phyloP scores from a whole-genome alignment of 2,329 filamentous ascomycete species.

The Alternaria infectoria region DNA sequence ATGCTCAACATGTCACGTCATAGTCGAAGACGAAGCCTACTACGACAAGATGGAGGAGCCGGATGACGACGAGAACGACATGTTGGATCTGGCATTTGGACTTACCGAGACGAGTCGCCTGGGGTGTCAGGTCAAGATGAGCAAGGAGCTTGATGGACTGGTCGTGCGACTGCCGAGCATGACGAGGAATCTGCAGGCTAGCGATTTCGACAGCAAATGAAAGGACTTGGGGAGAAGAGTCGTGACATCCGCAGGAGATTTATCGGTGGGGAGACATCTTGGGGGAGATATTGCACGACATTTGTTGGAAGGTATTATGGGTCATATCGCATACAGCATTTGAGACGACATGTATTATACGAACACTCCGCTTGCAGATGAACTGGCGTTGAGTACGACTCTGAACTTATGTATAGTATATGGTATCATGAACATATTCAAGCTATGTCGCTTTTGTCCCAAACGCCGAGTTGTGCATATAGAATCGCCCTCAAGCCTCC shows the following conservation, averaged over 20 bases:
- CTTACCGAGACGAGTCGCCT: conserved; percentile 83
- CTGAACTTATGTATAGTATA: conserved; percentile 16
- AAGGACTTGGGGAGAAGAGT: neutral
- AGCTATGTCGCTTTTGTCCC: neutral
- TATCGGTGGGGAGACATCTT: too few species aligned
- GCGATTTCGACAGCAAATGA: conserved; percentile 69
- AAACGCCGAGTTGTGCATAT: neutral
- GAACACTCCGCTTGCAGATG: conserved; percentile 22
- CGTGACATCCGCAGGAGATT: neutral
- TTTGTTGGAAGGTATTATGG: neutral
- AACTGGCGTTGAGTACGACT: conserved; percentile 10
- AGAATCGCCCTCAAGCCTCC: conserved; percentile 5
- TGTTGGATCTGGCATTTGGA: conserved; percentile 84
- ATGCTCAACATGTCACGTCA: conserved; percentile 91
- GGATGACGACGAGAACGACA: conserved; percentile 55
- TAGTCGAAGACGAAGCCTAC: conserved; percentile 74
- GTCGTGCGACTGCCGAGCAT: conserved; percentile 86
- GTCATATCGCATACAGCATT: neutral
- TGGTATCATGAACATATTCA: conserved; percentile 17
- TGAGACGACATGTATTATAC: conserved; percentile 16
- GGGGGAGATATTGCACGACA: neutral
- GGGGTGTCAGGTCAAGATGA: conserved; percentile 93
- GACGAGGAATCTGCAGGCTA: conserved; percentile 95
- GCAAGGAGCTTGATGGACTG: conserved; percentile 84
- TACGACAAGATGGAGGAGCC: conserved; percentile 73